Conservation (phyloP, 1,139 yeast species). For the Scheffersomyces titani region DNA sequence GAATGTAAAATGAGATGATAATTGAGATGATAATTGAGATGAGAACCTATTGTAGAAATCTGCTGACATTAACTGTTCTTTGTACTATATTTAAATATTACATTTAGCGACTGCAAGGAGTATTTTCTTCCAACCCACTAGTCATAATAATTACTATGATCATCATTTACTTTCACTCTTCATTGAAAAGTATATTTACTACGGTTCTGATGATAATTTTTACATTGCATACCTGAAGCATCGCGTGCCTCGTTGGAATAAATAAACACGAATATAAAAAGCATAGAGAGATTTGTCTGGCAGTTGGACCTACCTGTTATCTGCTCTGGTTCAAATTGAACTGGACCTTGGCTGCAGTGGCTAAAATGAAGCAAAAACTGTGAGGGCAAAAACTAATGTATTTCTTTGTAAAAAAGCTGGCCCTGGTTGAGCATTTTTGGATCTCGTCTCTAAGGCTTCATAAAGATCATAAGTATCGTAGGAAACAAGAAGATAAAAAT, state of each 20-base stretch:
- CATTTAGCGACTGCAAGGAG: not conserved
- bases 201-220: not conserved
- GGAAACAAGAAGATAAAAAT: not conserved
- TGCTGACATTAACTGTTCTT: not conserved
- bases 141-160: no score
- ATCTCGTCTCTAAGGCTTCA: not conserved
- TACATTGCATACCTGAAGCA: not conserved
- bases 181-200: not conserved
- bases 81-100: no score
- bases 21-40: not conserved
- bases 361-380: not conserved
- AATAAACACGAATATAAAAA: not conserved
- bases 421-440: not conserved
- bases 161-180: no score
- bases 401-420: not conserved
- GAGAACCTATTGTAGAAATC: not conserved
- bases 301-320: not conserved
- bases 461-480: not conserved
- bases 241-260: not conserved
- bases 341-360: not conserved
- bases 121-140: no score
- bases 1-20: not conserved
- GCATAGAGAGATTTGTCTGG: not conserved
- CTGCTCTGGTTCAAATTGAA: not conserved
- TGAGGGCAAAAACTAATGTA: not conserved